Evolutionary conservation across 2,329 filamentous ascomycete species (phyloP).

Genomic region (Metarhizium guizhouense): DNA sequence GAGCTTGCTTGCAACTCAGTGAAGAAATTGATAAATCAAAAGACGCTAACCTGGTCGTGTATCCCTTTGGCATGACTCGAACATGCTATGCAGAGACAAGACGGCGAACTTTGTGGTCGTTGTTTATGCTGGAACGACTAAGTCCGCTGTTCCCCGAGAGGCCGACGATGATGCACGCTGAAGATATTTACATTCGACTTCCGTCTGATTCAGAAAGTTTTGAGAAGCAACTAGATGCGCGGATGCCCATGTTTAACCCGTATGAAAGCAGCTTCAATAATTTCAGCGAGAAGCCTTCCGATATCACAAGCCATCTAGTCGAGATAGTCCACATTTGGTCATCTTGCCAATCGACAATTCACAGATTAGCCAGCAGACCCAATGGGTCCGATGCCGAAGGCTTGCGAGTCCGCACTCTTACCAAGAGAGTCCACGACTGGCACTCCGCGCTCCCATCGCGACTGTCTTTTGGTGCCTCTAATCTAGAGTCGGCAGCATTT

Average conservation of each 20-base stretch:
- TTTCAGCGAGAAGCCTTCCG: slow-evolving; percentile 22
- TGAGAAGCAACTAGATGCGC: slow-evolving; percentile 48
- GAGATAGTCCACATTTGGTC: slow-evolving; percentile 57
- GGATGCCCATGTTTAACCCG: slow-evolving; percentile 52
- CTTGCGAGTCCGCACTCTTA: slow-evolving; percentile 34
- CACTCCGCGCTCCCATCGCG: slow-evolving; percentile 43
- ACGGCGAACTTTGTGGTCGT: slow-evolving; percentile 63
- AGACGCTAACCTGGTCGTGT: slow-evolving; percentile 28
- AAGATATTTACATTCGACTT: slow-evolving; percentile 59
- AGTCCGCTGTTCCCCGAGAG: slow-evolving; percentile 48
- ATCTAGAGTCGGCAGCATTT: slow-evolving; percentile 46
- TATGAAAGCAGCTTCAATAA: slow-evolving; percentile 18
- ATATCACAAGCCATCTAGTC: slow-evolving; percentile 51
- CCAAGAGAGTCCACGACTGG: slow-evolving; percentile 50
- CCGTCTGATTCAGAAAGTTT: slow-evolving; percentile 54
- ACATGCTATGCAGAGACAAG: slow-evolving; percentile 55
- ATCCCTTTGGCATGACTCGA: slow-evolving; percentile 49
- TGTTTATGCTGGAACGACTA: slow-evolving; percentile 61
- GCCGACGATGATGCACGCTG: slow-evolving; percentile 47
- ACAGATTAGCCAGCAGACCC: slow-evolving; percentile 26
- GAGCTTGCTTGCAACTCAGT: slow-evolving; percentile 53
- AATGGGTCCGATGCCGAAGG: slow-evolving; percentile 18
- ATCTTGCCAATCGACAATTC: slow-evolving; percentile 51
- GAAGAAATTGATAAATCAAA: slow-evolving; percentile 45
- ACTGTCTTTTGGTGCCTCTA: slow-evolving; percentile 44